phyloP scores from a whole-genome alignment of 2,329 filamentous ascomycete genomes.

The Penicillium concentricum region DNA sequence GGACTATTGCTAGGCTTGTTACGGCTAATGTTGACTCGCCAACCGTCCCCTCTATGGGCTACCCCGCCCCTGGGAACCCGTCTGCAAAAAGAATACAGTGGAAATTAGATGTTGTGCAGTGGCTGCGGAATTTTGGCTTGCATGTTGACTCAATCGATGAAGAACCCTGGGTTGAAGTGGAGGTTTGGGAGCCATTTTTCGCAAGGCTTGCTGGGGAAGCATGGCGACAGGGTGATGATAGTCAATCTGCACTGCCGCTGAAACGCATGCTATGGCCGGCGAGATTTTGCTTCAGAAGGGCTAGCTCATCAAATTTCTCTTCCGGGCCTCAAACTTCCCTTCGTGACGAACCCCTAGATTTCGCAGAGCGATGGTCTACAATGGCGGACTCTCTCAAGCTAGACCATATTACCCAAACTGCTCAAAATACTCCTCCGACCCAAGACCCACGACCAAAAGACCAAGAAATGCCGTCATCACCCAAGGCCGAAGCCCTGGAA shows the following conservation, averaged over 20 bases:
- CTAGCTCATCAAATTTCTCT: slow-evolving; percentile 17
- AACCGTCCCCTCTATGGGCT: slow-evolving; percentile 22
- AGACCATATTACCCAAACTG: slow-evolving; percentile 20
- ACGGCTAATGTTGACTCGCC: slow-evolving; percentile 23
- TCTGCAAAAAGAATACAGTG: slow-evolving; percentile 30
- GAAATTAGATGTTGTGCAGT: slow-evolving; percentile 38
- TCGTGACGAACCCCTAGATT: slow-evolving; percentile 41
- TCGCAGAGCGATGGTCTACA: slow-evolving; percentile 43
- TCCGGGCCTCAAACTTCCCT: slow-evolving; percentile 21
- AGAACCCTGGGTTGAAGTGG: slow-evolving; percentile 43
- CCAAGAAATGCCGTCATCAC: slow-evolving; percentile 23
- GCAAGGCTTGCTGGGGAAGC: slow-evolving; percentile 36
- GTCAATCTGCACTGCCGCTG: slow-evolving; percentile 31
- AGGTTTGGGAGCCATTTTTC: slow-evolving; percentile 43
- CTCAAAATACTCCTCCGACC: slow-evolving; percentile 14
- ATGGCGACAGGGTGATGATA: slow-evolving; percentile 28
- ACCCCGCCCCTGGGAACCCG: slow-evolving; percentile 12
- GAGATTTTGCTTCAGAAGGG: slow-evolving; percentile 42
- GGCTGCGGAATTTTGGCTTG: slow-evolving; percentile 40
- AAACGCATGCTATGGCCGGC: slow-evolving; percentile 48
- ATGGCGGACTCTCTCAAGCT: slow-evolving; percentile 24
- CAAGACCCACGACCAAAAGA: slow-evolving; percentile 26
- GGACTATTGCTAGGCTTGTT: slow-evolving; percentile 37
- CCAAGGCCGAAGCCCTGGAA: slow-evolving; percentile 28
- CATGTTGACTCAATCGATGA: slow-evolving; percentile 29